Conservation (phyloP, 2,329 filamentous ascomycete genomes). For the Magnaporthiopsis poae region DNA sequence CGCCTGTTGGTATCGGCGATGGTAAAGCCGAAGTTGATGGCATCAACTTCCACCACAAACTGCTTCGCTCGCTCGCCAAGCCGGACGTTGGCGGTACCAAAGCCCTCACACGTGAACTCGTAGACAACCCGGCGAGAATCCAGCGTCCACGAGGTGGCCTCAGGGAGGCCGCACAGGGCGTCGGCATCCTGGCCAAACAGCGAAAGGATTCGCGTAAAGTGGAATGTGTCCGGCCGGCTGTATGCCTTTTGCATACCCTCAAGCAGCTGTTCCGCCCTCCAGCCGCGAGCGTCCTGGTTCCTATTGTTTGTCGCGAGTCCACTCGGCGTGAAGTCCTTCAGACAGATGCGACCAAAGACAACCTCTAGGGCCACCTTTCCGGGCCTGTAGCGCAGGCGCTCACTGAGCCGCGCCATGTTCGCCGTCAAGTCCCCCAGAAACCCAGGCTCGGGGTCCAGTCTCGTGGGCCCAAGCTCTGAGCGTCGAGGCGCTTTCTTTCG, state of each 20-base stretch:
- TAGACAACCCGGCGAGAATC: conserved; percentile 12
- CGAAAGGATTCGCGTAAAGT: conserved; percentile 22
- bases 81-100: not conserved
- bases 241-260: conserved; percentile 13
- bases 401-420: conserved; percentile 12
- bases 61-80: conserved; percentile 1
- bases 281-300: conserved; percentile 15
- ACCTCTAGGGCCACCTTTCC: conserved; percentile 18
- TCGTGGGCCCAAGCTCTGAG: not conserved
- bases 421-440: conserved; percentile 9
- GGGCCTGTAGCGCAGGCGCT: conserved; percentile 13
- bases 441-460: not conserved
- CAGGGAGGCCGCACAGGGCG: not conserved
- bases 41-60: conserved; percentile 18
- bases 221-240: conserved; percentile 10
- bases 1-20: conserved; percentile 15
- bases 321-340: conserved; percentile 13
- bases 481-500: not conserved
- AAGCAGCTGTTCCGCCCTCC: conserved; percentile 14
- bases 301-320: conserved; percentile 18
- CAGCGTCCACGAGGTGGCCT: not conserved
- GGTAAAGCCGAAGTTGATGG: conserved; percentile 14
- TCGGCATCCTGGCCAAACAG: conserved; percentile 15
- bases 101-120: conserved; percentile 15
- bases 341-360: conserved; percentile 21